Evolutionary conservation across 345 rosid genomes (phyloP).

Genomic region (Salix udensis): DNA sequence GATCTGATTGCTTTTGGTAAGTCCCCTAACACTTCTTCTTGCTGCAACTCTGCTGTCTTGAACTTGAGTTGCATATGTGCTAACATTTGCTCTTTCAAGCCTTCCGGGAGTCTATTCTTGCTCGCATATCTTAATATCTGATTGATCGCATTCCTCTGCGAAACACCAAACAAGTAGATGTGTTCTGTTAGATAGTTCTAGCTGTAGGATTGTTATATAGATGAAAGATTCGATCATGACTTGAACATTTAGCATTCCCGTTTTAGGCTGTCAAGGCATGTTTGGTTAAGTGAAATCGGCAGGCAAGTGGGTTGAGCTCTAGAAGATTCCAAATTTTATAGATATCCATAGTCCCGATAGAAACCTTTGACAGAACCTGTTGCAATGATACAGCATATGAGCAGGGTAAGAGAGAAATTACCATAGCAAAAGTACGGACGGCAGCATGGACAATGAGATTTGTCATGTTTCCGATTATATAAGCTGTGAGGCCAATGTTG

Average conservation of each 20-base stretch:
- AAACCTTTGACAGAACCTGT: background rate
- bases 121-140: constrained; percentile 67
- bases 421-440: constrained; percentile 64
- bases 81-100: constrained; percentile 83
- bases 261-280: too few relatives aligned
- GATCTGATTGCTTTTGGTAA: constrained; percentile 91
- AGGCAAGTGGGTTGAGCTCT: too few relatives aligned
- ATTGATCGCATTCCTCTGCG: constrained; percentile 76
- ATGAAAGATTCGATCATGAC: background rate
- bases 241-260: too few relatives aligned
- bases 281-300: too few relatives aligned
- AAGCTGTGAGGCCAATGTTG: constrained; percentile 86
- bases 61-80: constrained; percentile 90
- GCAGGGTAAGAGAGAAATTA: constrained; percentile 19
- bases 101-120: constrained; percentile 78
- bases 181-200: background rate
- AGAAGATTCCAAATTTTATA: too few relatives aligned
- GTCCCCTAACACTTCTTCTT: constrained; percentile 75
- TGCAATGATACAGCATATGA: background rate
- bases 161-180: constrained; percentile 3
- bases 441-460: constrained; percentile 81
- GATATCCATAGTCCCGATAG: too few relatives aligned
- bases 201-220: background rate
- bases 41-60: constrained; percentile 78
- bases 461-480: constrained; percentile 90